Evolutionary conservation across 176 grass and related monocot species (phyloP), one percentile per base, ranked within the genome.

Genomic region (Zoysia pacifica): DNA sequence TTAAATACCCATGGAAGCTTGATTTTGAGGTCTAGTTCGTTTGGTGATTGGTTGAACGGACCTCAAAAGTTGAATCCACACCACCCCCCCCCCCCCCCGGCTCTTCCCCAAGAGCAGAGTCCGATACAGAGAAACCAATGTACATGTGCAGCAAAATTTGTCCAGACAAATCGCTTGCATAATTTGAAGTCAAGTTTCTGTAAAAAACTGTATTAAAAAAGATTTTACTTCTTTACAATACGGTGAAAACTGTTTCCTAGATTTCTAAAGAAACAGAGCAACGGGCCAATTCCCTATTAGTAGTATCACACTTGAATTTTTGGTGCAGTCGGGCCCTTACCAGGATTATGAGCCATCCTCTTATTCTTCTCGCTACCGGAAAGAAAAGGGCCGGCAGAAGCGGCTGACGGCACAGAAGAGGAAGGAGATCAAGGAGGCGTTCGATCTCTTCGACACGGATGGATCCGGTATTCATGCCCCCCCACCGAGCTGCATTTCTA

Each of bases 371-470:
- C 70, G 81, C 63, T 74, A 91, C 67, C 37, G 66, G 70, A 68
- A 75, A 18, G 62, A 70, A 59, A 67, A 82, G 52, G 80, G 47
- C 52, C 48, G 74, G 0, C 28, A 67, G 50, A 50, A 91, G 72
- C 72, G 76, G 18, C 46, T 94, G 56, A 74, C 62, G 46, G 73
- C 90, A 52, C 85, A 90, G 62, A 92, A 88, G 82, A 90, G 28
- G 77, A 84, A 92, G 54, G 91, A 92, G 85, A 97, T 97, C 67
- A 90, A 86, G 65, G 91, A 94, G 44, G 87, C 87, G 18, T 97
- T 97, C 44, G 89, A 94, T 8, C 85, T 94, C 73, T 97, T 92
- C 78, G 94, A 97, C 81, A 84, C 77, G 20, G 89, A 97, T 52
- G 87, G 89, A 56, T 97, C 94, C 64, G 94, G 94, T 97, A 77